Evolutionary conservation across 2,329 filamentous ascomycete genomes (phyloP), one percentile per base, ranked within the genome.

Genomic region (Davidsoniella neocaledoniae): DNA sequence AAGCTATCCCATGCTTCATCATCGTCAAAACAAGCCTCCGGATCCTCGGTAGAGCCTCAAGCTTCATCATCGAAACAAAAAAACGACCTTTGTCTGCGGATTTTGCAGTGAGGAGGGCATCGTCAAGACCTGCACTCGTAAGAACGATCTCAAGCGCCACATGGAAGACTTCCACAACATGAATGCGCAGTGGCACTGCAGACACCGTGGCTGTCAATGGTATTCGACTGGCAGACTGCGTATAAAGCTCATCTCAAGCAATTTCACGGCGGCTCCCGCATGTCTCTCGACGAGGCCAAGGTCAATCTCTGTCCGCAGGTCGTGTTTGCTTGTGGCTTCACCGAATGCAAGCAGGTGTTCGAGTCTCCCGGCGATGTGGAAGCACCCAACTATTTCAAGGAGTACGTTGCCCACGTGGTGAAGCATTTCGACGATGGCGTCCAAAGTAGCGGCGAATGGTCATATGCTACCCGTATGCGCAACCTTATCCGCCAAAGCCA

Each of bases 301-400:
- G 62, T 68, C 38, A 63, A 62, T 23, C 58, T 70, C 4, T 70
- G 68, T 51, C 65, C 65, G 1, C 69, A 71, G 54, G 65, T 67
- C 2, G 64, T 71, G 19, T 72, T 71, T 53, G 69, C 68, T 16
- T 72, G 69, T 54, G 69, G 69, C 9, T 71, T 71, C 50, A 63
- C 65, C 49, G 63, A 63, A 46, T 71, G 69, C 54, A 54, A 59
- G 9, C 59, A 64, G n/a, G 62, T 72, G 2, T 67, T 69, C 38
- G 69, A 71, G 55, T 63, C 68, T 0, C 54, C 61, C 7, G 60
- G 60, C 23, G 67, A 68, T 41, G 59, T 60, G 16, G 65, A 70
- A 16, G 63, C 63, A 12, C 57, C 60, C 7, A 57, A 62, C 2
- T 62, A 61, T 1, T 67, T 68, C 47, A 67, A 68, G 56, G 64